Evolutionary conservation across 495 filamentous ascomycete species (phyloP), one percentile per base, ranked within the genome.

Genomic region (Annulohypoxylon nitens): DNA sequence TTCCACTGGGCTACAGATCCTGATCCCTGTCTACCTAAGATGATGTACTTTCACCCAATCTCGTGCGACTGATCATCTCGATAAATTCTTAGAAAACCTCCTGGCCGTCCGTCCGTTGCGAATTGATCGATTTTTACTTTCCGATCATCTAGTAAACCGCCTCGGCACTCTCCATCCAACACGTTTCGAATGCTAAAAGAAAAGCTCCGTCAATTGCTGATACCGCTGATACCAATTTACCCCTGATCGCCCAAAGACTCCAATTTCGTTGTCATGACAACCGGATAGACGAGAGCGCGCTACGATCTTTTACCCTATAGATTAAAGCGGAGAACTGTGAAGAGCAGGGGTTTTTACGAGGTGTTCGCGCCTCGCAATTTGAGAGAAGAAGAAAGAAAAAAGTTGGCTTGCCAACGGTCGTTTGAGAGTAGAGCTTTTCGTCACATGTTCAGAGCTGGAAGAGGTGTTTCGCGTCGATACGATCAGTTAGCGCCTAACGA

Each of bases 211-310:
- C 41, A 48, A 20, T 39, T 34, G 61, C 48, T 71, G 50, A 73
- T 43, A 55, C 73, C 48, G 61, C 48, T 71, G 50, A 73, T 43
- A 61, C 73, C 48, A 70, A 66, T 60, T 69, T 74, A 61, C 76
- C 76, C 75, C 77, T 76, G 72, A 75, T 71, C 77, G 64, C 25
- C 73, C 12, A 51, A 18, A 37, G 53, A 62, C 55, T 37, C 64
- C 70, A 63, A 61, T 41, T 53, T 45, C 61, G 76, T 79, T 79
- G 75, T 72, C 48, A 77, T 75, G 77, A 77, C 77, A 75, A 79
- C 75, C 65, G 70, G 64, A 50, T 47, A 62, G 59, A n/a, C 50
- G 16, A 66, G 39, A 33, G 67, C 70, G 55, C 69, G 69, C 75
- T 69, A 66, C 58, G 36, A 68, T 69, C 68, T 64, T 64, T 68